phyloP scores from a whole-genome alignment of 352 stramenopile genomes.

The Stephanocyclus meneghinianus region DNA sequence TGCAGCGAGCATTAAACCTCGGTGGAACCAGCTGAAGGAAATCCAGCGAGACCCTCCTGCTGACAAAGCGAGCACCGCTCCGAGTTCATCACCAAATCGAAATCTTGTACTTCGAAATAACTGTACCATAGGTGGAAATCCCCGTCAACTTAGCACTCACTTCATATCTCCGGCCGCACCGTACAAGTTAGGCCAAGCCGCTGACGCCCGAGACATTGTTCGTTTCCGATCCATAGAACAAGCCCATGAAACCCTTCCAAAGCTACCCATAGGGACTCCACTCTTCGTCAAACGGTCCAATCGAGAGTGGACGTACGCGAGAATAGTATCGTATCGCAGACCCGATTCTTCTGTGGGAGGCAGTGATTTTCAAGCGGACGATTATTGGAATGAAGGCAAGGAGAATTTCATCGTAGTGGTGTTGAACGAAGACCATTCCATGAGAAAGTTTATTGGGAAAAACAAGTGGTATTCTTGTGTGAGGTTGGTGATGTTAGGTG shows the following conservation, averaged over 20 bases:
- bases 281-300: conserved; percentile 15
- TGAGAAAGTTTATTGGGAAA: conserved; percentile 2
- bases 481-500: background rate
- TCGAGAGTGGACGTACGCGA: conserved; percentile 3
- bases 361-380: background rate
- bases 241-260: conserved; percentile 1
- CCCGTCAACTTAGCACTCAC: too few relatives aligned
- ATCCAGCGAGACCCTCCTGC: too few relatives aligned
- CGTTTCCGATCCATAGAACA: background rate
- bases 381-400: conserved; percentile 4
- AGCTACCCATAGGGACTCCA: background rate
- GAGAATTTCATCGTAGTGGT: conserved; percentile 6
- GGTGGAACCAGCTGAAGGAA: too few relatives aligned
- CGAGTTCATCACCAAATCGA: too few relatives aligned
- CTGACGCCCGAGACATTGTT: background rate
- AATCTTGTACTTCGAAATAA: too few relatives aligned
- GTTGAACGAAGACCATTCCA: conserved; percentile 4
- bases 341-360: background rate
- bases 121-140: too few relatives aligned
- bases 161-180: background rate
- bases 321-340: conserved; percentile 7
- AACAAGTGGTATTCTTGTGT: conserved; percentile 2
- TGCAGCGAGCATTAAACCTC: too few relatives aligned
- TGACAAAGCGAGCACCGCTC: too few relatives aligned
- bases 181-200: conserved; percentile 6